Base-by-base conservation (phyloP, 352 stramenopile species). In the Aphanomyces invadans region DNA sequence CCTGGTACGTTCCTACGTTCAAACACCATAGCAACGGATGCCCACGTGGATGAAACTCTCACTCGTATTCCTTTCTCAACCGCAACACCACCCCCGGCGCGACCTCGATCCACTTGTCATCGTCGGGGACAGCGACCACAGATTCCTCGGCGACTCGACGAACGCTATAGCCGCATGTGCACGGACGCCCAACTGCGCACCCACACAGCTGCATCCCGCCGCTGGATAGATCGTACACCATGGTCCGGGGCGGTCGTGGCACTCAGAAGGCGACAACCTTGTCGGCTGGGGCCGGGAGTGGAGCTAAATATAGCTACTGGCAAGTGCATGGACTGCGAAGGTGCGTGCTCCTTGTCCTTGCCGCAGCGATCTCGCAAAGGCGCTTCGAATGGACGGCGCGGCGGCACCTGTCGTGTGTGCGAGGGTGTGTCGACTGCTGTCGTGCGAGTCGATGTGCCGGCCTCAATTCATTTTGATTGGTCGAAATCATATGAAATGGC, bases 131-230 rank as follows among this genome's bases (percentile, higher is more conserved):
- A 21, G 32, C 19, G 2, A 25, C 1, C 5, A 25, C 26, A 3
- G 17, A 7, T 21, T 67, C 46, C 4, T 21, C 15, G 5, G 21
- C 42, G 7, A 32, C 28, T 9, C 21, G 31, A 15, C 21, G 29
- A 17, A 60, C 7, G 26, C 39, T 21, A 12, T 57, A 57, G 10
- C 60, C 60, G 28, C 60, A 67, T 11, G 39, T 59, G 33, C 60
- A 67, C n/a, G 60, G 60, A 2, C 60, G 60, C 0, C 60, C 60
- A 26, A 67, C 48, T 9, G 31, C 28, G 17, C 60, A 67, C 9
- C 60, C 60, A 33, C 60, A 67, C 12, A 25, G 12, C 42, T 67
- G 60, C 60, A 67, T 67, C 17, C 60, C 60, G 33, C 60, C 60
- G 29, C 36, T 36, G 42, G 44, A 11, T n/a, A n/a, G 21, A 19